Evolutionary conservation across 192 early-diverging fungal genomes (phyloP), one percentile per base, ranked within the genome.

Genomic region (Funneliformis mosseae): DNA sequence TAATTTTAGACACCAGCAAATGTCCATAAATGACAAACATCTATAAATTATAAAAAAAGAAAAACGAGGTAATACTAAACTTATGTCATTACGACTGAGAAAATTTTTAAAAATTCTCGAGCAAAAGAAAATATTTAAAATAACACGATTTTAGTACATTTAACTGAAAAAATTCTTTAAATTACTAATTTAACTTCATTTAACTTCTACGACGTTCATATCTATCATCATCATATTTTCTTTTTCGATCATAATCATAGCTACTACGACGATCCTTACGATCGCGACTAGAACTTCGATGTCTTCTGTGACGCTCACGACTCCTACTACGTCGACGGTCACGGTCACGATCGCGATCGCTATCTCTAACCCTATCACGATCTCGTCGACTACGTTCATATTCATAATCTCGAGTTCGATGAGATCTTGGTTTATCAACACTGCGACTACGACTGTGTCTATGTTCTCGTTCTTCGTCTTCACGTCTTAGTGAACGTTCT

Each of bases 231-330:
- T 78, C 77, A 78, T 66, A 8, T 8, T 50, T 66, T 60, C 78
- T 79, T 79, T 33, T 77, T 66, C 76, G 25, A 77, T 79, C 78
- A 59, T 79, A 27, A 14, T 78, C 77, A 69, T 78, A 12, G n/a
- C 48, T 69, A 33, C 67, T 50, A 55, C 67, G 67, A 25, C 68
- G n/a, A 7, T 69, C 78, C 10, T 38, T 79, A 48, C 38, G 27
- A 50, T 71, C 78, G 39, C 64, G 78, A 60, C 67, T 71, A 46
- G 66, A 55, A 72, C 64, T 71, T 79, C 78, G 50, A 25, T 71
- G 46, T 59, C 78, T 70, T 68, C 77, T 66, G 43, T 64, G 60
- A 68, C 77, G 62, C 12, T 43, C 41, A 21, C 60, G 14, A 60
- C 39, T 42, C 23, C 63, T 55, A 41, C 46, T 70, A 28, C 77